Conservation (phyloP, 345 rosid genomes). For the Salix arbutifolia region DNA sequence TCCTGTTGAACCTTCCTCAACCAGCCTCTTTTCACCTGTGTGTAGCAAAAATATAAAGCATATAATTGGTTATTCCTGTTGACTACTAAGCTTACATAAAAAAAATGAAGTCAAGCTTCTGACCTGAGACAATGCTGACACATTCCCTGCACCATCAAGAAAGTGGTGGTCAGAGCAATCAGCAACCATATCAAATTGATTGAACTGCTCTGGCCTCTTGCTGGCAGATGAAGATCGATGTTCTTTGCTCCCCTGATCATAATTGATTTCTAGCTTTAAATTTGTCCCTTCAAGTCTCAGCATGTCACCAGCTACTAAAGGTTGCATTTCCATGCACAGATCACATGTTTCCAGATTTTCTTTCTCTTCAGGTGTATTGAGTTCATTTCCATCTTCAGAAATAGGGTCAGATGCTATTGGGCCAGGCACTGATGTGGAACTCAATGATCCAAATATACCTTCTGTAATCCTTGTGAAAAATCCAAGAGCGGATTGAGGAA, state of each 20-base stretch:
- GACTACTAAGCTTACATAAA: slow-evolving; percentile 1
- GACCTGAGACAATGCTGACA: slow-evolving; percentile 55
- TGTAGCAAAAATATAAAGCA: slow-evolving; percentile 9
- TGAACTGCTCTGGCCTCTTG: slow-evolving; percentile 28
- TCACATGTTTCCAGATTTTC: slow-evolving; percentile 30
- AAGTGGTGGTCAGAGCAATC: slow-evolving; percentile 86
- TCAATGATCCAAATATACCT: slow-evolving; percentile 49
- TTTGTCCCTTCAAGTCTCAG: slow-evolving; percentile 17
- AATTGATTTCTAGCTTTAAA: slow-evolving; percentile 30
- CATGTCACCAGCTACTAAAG: slow-evolving; percentile 22
- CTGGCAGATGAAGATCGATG: slow-evolving; percentile 13
- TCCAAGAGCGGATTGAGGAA: slow-evolving; percentile 62
- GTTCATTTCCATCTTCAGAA: slow-evolving; percentile 38
- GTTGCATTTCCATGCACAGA: slow-evolving; percentile 30
- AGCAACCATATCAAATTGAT: slow-evolving; percentile 67
- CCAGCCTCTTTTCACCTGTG: slow-evolving; percentile 68
- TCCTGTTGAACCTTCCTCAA: slow-evolving; percentile 85
- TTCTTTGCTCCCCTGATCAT: slow-evolving; percentile 19
- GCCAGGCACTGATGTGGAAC: slow-evolving; percentile 40
- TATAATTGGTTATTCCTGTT: neutral
- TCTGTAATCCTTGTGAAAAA: slow-evolving; percentile 53
- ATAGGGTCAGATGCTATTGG: slow-evolving; percentile 28
- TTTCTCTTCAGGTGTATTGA: slow-evolving; percentile 27
- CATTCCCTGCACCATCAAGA: slow-evolving; percentile 41
- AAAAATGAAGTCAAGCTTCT: slow-evolving; percentile 22